phyloP scores from a whole-genome alignment of 805 yeast genomes.

The Ogataea neopini region DNA sequence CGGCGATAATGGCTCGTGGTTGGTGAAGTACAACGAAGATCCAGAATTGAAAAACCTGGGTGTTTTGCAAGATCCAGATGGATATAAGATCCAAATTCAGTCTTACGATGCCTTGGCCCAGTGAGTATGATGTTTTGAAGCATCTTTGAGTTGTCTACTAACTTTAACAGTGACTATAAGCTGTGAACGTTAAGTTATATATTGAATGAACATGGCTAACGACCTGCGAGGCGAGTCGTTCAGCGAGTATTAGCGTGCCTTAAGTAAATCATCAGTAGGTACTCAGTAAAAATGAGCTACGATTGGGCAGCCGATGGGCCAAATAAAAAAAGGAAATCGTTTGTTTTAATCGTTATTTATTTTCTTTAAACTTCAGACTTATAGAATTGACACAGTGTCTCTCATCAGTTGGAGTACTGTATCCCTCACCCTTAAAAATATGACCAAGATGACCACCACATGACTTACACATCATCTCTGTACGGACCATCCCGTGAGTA shows the following conservation, averaged over 20 bases:
- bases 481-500: constrained; percentile 75
- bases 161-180: constrained; percentile 14
- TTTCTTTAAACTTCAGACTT: constrained; percentile 60
- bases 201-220: too few species aligned
- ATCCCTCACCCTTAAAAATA: constrained; percentile 93
- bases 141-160: constrained; percentile 4
- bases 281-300: too few species aligned
- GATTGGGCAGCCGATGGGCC: too few species aligned
- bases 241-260: too few species aligned
- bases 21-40: constrained; percentile 49
- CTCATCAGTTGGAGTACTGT: constrained; percentile 78
- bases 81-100: constrained; percentile 75
- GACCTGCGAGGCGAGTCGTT: too few species aligned
- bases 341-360: too few species aligned
- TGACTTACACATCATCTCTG: constrained; percentile 82
- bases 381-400: constrained; percentile 95
- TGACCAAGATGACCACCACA: constrained; percentile 98
- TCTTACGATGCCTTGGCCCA: constrained; percentile 28
- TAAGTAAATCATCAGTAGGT: too few species aligned
- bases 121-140: constrained; percentile 17
- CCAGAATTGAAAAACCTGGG: constrained; percentile 64
- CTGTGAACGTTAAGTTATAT: neutral
- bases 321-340: too few species aligned
- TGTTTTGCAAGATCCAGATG: constrained; percentile 85
- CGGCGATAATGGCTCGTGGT: constrained; percentile 55